Conservation (phyloP, 305 asterid species). For the Rubia peregrina region DNA sequence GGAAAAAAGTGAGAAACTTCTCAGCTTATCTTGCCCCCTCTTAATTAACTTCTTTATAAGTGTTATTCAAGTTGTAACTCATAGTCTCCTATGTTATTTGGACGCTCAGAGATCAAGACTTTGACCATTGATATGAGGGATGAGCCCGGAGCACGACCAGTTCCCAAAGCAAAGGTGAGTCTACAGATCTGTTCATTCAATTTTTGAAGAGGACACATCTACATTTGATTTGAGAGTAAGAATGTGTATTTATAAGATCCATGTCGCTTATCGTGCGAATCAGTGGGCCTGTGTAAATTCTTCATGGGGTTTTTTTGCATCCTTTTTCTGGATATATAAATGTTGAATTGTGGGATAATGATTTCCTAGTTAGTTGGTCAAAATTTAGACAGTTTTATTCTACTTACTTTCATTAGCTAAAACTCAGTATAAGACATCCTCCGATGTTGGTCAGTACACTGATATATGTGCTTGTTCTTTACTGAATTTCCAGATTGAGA, state of each 20-base stretch:
- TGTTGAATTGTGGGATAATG: neutral
- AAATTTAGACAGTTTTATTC: no score
- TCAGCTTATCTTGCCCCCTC: neutral
- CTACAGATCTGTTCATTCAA: neutral
- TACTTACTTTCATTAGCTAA: neutral
- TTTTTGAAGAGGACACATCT: neutral
- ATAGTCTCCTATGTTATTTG: neutral
- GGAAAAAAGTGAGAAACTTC: conserved; percentile 47
- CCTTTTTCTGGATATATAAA: neutral
- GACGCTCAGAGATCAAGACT: conserved; percentile 52
- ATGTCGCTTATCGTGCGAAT: neutral
- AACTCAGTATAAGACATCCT: neutral
- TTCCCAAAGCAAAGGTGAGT: conserved; percentile 65
- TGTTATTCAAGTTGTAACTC: neutral
- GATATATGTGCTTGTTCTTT: neutral
- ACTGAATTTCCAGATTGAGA: conserved; percentile 37
- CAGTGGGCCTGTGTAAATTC: neutral
- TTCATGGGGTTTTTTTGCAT: neutral
- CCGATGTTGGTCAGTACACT: neutral
- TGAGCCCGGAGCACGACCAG: conserved; percentile 51
- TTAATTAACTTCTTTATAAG: neutral
- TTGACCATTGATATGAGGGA: conserved; percentile 67
- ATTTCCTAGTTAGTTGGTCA: no score
- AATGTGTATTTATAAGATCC: neutral
- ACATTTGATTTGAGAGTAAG: neutral